A percentile compares a stretch with the other conserved stretches of the same genome.
These are phyloP conservation scores for Crithidia acanthocephali DNA, from an alignment of 208 protist genomes.

Conservation along the genomic window DNA sequence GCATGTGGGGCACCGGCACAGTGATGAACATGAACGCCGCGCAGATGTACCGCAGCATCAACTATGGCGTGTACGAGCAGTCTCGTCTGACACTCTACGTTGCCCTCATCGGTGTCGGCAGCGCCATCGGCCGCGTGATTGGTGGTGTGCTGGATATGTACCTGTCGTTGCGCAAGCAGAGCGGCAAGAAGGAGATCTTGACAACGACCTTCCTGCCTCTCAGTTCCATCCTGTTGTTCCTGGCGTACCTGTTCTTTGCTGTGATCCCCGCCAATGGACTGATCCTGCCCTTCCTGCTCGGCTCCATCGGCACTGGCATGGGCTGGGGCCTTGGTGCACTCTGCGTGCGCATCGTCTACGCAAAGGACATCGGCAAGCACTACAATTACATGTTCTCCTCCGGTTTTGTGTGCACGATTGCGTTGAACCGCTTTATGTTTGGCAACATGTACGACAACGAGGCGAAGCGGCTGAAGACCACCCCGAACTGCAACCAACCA, in stretches of 20 bases:
- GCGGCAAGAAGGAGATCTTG: slow-evolving; percentile 37
- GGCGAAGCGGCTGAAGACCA: slow-evolving; percentile 28
- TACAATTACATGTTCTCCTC: slow-evolving; percentile 85
- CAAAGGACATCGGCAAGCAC: slow-evolving; percentile 78
- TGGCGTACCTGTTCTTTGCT: slow-evolving; percentile 65
- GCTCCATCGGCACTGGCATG: slow-evolving; percentile 64
- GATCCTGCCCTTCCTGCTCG: slow-evolving; percentile 68
- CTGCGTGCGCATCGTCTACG: slow-evolving; percentile 67
- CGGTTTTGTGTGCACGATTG: slow-evolving; percentile 69
- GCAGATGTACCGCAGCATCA: slow-evolving; percentile 74
- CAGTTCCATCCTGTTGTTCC: slow-evolving; percentile 33
- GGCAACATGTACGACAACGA: slow-evolving; percentile 76
- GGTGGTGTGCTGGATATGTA: slow-evolving; percentile 66
- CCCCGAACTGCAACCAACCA: slow-evolving; percentile 49
- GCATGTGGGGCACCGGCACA: slow-evolving; percentile 72
- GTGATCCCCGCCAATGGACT: slow-evolving; percentile 51
- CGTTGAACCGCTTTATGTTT: slow-evolving; percentile 83
- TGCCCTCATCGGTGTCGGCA: slow-evolving; percentile 70
- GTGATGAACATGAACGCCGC: slow-evolving; percentile 81
- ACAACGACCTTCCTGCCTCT: slow-evolving; percentile 64
- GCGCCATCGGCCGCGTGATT: slow-evolving; percentile 64
- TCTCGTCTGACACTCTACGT: slow-evolving; percentile 57
- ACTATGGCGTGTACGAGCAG: slow-evolving; percentile 45
- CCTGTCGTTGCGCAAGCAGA: slow-evolving; percentile 35
- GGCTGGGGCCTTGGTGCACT: slow-evolving; percentile 66